phyloP scores from a whole-genome alignment of 257 asterid species.

The Fraxinus quadrangulata region DNA sequence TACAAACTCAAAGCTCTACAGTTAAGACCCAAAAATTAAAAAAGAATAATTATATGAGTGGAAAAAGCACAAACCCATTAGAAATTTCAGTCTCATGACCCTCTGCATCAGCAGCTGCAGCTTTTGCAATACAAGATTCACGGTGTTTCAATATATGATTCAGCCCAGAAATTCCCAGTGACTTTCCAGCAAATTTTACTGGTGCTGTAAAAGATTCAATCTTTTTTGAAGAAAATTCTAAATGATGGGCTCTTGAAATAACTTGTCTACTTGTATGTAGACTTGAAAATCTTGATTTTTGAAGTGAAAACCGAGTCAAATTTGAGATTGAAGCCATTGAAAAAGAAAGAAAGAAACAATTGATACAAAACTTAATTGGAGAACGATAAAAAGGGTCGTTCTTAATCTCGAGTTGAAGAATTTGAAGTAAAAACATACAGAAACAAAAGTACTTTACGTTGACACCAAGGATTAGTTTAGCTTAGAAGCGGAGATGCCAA shows the following conservation, averaged over 20 bases:
- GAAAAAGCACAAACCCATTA: slow-evolving; percentile 34
- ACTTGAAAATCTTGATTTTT: slow-evolving; percentile 32
- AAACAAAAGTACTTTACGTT: slow-evolving; percentile 32
- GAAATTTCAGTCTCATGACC: slow-evolving; percentile 42
- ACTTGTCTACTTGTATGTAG: slow-evolving; percentile 14
- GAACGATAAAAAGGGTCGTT: neutral
- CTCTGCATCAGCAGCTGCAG: slow-evolving; percentile 57
- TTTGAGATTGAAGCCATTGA: slow-evolving; percentile 47
- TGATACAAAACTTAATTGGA: neutral
- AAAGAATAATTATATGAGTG: neutral
- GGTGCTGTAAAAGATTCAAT: neutral
- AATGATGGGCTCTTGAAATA: slow-evolving; percentile 23
- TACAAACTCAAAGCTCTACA: too few relatives aligned
- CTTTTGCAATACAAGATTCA: slow-evolving; percentile 35
- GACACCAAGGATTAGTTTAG: slow-evolving; percentile 29
- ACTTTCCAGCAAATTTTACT: slow-evolving; percentile 29
- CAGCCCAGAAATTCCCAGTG: slow-evolving; percentile 23
- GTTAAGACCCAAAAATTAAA: neutral
- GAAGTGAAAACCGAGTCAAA: slow-evolving; percentile 28
- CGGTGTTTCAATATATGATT: slow-evolving; percentile 29
- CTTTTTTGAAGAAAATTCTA: slow-evolving; percentile 31
- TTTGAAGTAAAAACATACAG: slow-evolving; percentile 24
- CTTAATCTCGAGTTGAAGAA: neutral
- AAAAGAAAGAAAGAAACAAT: slow-evolving; percentile 1
- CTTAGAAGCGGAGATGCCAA: slow-evolving; percentile 28